Evolutionary conservation across 768 basidiomycete genomes (phyloP).

Genomic region (Neoboletus brunneissimus): DNA sequence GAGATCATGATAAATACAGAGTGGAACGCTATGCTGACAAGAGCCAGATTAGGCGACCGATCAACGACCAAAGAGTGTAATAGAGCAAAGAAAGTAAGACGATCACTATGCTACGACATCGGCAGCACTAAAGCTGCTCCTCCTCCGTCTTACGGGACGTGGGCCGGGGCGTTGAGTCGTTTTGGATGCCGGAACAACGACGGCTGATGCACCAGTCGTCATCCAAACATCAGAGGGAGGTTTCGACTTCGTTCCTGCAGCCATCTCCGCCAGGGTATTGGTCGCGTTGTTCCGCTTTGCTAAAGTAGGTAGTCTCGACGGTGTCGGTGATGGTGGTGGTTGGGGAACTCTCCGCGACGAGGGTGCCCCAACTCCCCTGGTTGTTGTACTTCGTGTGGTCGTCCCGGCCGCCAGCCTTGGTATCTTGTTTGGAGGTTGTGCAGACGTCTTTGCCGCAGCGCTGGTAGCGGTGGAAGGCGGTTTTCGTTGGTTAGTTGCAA

Average conservation of each 20-base stretch:
- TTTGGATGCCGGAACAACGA: conserved; percentile 72
- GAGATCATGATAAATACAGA: conserved; percentile 31
- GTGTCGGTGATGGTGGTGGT: conserved; percentile 61
- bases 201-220: conserved; percentile 61
- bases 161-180: conserved; percentile 66
- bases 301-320: conserved; percentile 76
- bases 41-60: conserved; percentile 6
- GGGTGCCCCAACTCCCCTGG: conserved; percentile 30
- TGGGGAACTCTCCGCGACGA: conserved; percentile 38
- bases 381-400: conserved; percentile 47
- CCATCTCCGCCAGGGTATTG: conserved; percentile 52
- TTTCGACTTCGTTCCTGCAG: conserved; percentile 36
- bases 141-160: conserved; percentile 67
- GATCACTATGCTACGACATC: conserved; percentile 69
- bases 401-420: conserved; percentile 58
- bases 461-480: conserved; percentile 40
- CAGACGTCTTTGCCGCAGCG: conserved; percentile 39
- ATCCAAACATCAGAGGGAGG: conserved; percentile 67
- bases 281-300: conserved; percentile 48
- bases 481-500: conserved; percentile 51
- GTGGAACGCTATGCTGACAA: conserved; percentile 1
- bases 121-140: conserved; percentile 86
- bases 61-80: background rate
- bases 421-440: conserved; percentile 62
- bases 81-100: conserved; percentile 15